A percentile compares a stretch with the other conserved stretches of the same genome.
Conservation (phyloP, 2,329 filamentous ascomycete genomes). For the Plectosphaerella cucumerina region DNA sequence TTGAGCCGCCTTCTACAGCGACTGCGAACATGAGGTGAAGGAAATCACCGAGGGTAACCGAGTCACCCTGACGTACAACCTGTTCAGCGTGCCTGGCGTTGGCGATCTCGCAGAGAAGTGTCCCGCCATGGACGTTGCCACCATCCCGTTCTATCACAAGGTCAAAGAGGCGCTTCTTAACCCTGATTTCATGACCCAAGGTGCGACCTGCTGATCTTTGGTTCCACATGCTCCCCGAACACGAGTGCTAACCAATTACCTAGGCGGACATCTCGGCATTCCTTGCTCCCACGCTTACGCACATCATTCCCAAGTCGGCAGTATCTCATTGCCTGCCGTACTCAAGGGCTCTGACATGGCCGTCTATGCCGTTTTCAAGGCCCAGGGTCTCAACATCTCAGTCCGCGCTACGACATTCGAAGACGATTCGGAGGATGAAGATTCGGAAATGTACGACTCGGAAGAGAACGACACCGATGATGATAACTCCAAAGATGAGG, state of each 20-base stretch:
- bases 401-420: background rate
- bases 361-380: constrained; percentile 25
- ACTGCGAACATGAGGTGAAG: constrained; percentile 48
- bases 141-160: background rate
- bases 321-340: constrained; percentile 21
- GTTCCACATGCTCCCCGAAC: too few species aligned
- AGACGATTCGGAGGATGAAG: too few species aligned
- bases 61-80: constrained; percentile 56
- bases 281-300: constrained; percentile 43
- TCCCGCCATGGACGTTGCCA: constrained; percentile 25
- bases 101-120: constrained; percentile 15
- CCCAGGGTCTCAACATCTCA: background rate
- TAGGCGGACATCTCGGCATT: constrained; percentile 39
- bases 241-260: background rate
- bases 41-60: constrained; percentile 47
- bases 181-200: background rate
- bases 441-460: too few species aligned
- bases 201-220: background rate
- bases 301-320: constrained; percentile 24
- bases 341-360: constrained; percentile 44
- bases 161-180: background rate
- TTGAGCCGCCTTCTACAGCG: constrained; percentile 50
- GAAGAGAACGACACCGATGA: too few species aligned
- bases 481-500: too few species aligned
- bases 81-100: constrained; percentile 37